phyloP scores from a whole-genome alignment of 192 early-diverging fungal genomes.

The Dimargaris verticillata region DNA sequence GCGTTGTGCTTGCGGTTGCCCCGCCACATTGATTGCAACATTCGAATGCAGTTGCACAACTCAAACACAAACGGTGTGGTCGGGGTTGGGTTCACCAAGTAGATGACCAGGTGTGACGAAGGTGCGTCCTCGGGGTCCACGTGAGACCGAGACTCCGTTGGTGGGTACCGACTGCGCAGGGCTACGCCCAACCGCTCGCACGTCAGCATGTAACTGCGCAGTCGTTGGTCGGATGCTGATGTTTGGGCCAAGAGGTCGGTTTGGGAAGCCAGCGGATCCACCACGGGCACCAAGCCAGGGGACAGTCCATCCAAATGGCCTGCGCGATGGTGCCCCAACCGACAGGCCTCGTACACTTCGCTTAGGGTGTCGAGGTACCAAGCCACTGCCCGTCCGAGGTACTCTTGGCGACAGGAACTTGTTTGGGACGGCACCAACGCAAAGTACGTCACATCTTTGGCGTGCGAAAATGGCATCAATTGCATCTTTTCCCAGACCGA shows the following conservation, averaged over 20 bases:
- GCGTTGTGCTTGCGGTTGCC: background rate
- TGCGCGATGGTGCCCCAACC: conserved; percentile 3
- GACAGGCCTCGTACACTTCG: conserved; percentile 1
- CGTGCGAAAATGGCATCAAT: background rate
- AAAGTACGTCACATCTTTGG: conserved; percentile 7
- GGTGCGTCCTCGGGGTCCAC: background rate
- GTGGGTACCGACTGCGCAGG: background rate
- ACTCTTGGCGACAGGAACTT: background rate
- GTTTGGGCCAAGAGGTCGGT: background rate
- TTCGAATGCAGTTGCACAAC: conserved; percentile 10
- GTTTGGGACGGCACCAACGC: conserved; percentile 5
- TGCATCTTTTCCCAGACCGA: conserved; percentile 12
- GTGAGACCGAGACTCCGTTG: background rate
- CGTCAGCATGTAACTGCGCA: conserved; percentile 1
- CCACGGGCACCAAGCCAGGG: conserved; percentile 2
- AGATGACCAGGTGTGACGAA: background rate
- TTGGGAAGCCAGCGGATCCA: background rate
- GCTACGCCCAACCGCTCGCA: conserved; percentile 8
- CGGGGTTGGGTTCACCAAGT: conserved; percentile 1
- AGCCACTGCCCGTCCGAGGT: background rate
- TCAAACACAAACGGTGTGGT: background rate
- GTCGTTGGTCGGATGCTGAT: background rate
- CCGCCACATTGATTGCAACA: conserved; percentile 8
- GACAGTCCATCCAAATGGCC: background rate
- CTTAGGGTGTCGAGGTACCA: background rate